A percentile compares a stretch with the other conserved stretches of the same genome.
These are phyloP conservation scores for Quillaja saponaria DNA, from an alignment of 306 rosid species.

Conservation along the genomic window DNA sequence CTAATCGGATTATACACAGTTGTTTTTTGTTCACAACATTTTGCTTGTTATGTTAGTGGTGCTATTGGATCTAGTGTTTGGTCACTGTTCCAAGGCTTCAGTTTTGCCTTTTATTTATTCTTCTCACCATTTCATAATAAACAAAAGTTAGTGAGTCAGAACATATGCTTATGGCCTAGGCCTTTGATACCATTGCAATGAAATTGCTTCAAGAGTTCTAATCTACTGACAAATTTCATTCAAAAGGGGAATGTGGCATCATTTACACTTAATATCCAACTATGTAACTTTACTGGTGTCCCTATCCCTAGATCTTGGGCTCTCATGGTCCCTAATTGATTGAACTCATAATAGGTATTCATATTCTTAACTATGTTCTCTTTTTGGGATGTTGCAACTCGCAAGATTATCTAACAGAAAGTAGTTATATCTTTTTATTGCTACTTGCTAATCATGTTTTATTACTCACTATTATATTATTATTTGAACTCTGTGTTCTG, in stretches of 20 bases:
- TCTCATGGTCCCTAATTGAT: conserved; percentile 4
- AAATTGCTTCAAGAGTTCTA: neutral
- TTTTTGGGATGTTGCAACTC: no score
- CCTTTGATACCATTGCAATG: neutral
- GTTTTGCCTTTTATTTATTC: conserved; percentile 3
- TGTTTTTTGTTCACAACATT: neutral
- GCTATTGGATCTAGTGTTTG: neutral
- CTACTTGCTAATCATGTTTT: neutral
- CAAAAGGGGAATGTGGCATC: neutral
- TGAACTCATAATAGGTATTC: neutral
- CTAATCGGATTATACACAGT: neutral
- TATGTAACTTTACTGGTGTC: neutral
- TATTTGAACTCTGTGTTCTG: conserved; percentile 24
- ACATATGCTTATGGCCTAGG: neutral
- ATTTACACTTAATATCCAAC: conserved; percentile 4
- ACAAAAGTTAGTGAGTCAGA: neutral
- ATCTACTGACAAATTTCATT: no score
- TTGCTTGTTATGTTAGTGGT: neutral
- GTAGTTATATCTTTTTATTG: no score
- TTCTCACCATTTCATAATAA: neutral
- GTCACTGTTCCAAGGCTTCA: neutral
- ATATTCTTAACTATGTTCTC: conserved; percentile 6
- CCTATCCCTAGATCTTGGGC: neutral
- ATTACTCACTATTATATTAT: no score
- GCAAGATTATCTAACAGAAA: no score